phyloP scores from a whole-genome alignment of 169 alveolate species.

The Theileria sp. region DNA sequence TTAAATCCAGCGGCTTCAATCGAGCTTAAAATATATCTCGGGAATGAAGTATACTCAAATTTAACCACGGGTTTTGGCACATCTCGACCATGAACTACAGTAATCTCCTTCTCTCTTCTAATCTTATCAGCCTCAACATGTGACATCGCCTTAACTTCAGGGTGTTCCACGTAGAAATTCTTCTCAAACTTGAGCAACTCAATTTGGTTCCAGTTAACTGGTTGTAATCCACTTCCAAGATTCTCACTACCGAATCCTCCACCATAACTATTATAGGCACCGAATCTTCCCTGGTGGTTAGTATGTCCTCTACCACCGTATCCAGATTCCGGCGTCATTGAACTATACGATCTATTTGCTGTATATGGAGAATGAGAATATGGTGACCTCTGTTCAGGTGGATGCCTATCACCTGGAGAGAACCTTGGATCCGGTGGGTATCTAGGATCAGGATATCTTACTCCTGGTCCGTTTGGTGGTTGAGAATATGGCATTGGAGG shows the following conservation, averaged over 20 bases:
- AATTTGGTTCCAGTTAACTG: conserved; percentile 83
- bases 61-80: conserved; percentile 90
- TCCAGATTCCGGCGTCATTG: not conserved
- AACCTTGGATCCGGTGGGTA: too few relatives aligned
- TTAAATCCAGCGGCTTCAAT: conserved; percentile 82
- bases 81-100: conserved; percentile 83
- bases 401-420: not conserved
- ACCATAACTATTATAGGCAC: not conserved
- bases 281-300: not conserved
- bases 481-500: not conserved
- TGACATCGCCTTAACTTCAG: conserved; percentile 77
- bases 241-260: not conserved
- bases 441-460: too few relatives aligned
- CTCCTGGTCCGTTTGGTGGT: not conserved
- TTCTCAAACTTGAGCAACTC: conserved; percentile 88
- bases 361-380: not conserved
- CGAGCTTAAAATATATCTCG: conserved; percentile 87
- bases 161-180: conserved; percentile 90
- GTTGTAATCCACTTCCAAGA: conserved; percentile 73
- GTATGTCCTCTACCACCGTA: not conserved
- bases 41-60: conserved; percentile 90
- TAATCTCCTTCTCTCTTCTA: conserved; percentile 80
- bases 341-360: not conserved
- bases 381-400: not conserved
- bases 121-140: conserved; percentile 84